Percentiles rank a stretch among this genome's conserved stretches.
Conservation (phyloP, 441 rosid species). For the Eutrema salsugineum region DNA sequence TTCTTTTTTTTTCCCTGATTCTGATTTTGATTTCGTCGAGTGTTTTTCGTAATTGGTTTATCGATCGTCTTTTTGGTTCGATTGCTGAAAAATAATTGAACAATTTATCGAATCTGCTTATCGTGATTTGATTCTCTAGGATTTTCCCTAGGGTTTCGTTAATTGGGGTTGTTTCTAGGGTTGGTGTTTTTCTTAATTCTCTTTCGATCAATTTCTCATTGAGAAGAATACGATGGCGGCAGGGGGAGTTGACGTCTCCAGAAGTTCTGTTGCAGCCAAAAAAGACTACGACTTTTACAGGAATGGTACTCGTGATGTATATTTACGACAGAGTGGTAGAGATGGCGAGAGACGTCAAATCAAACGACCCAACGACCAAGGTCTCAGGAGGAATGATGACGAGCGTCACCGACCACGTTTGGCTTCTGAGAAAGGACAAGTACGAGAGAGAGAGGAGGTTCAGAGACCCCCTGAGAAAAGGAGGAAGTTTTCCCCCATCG, state of each 20-base stretch:
- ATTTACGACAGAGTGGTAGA: conserved; percentile 13
- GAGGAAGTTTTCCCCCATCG: conserved; percentile 53
- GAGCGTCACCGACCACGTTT: conserved; percentile 4
- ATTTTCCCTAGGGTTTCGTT: conserved; percentile 9
- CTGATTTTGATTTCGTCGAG: not conserved
- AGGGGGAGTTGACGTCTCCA: conserved; percentile 55
- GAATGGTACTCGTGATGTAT: conserved; percentile 15
- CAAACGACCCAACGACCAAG: not conserved
- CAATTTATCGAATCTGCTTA: not conserved
- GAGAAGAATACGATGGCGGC: conserved; percentile 69
- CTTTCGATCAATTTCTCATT: conserved; percentile 38
- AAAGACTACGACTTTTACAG: conserved; percentile 37
- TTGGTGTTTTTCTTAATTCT: not conserved
- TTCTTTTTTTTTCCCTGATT: conserved; percentile 17
- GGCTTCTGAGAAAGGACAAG: not conserved
- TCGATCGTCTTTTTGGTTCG: conserved; percentile 2
- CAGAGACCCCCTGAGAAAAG: conserved; percentile 47
- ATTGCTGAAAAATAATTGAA: not conserved
- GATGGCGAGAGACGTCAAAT: conserved; percentile 17
- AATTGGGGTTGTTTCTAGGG: conserved; percentile 4
- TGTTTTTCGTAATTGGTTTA: not conserved
- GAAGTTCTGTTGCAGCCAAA: conserved; percentile 48
- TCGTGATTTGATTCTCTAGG: conserved; percentile 13
- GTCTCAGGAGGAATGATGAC: conserved; percentile 16
- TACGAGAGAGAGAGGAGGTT: conserved; percentile 22